Conservation (phyloP, 2,329 filamentous ascomycete genomes). For the Trichoderma atrobrunneum region DNA sequence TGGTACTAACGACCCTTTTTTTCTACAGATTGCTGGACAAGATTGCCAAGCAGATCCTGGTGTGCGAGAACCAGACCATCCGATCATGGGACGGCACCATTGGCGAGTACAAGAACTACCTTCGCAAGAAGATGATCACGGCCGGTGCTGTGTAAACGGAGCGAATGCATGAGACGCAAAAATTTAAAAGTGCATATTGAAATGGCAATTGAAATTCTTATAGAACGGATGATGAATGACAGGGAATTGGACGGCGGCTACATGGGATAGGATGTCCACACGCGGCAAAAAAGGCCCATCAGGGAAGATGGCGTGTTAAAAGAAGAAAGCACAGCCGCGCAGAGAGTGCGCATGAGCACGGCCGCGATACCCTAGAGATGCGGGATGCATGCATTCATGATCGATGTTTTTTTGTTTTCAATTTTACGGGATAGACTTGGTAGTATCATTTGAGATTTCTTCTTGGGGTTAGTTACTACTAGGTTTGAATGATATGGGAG, state of each 20-base stretch:
- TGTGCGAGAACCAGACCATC: constrained; percentile 97
- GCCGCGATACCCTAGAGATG: constrained; percentile 33
- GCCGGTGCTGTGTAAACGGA: constrained; percentile 73
- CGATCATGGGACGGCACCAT: constrained; percentile 85
- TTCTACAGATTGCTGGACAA: constrained; percentile 82
- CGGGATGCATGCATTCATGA: constrained; percentile 28
- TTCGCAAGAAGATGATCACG: constrained; percentile 98
- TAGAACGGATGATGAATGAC: constrained; percentile 24
- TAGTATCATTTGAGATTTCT: constrained; percentile 27
- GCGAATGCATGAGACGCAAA: not conserved
- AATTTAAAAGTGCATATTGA: constrained; percentile 12
- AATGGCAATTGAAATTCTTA: constrained; percentile 22
- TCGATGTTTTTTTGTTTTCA: constrained; percentile 20
- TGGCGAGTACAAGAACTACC: constrained; percentile 94
- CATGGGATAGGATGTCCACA: constrained; percentile 20
- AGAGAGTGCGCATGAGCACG: constrained; percentile 29
- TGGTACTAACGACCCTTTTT: constrained; percentile 21
- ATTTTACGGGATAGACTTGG: constrained; percentile 35
- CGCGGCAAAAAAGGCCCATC: constrained; percentile 21
- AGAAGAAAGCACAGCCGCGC: not conserved
- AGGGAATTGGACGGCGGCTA: constrained; percentile 21
- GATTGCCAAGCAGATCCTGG: constrained; percentile 99
- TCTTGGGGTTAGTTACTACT: constrained; percentile 16
- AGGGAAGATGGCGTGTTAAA: constrained; percentile 16
- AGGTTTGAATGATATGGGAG: constrained; percentile 1